Evolutionary conservation across 495 filamentous ascomycete species (phyloP), one percentile per base, ranked within the genome.

Genomic region (Trichoderma gamsii): DNA sequence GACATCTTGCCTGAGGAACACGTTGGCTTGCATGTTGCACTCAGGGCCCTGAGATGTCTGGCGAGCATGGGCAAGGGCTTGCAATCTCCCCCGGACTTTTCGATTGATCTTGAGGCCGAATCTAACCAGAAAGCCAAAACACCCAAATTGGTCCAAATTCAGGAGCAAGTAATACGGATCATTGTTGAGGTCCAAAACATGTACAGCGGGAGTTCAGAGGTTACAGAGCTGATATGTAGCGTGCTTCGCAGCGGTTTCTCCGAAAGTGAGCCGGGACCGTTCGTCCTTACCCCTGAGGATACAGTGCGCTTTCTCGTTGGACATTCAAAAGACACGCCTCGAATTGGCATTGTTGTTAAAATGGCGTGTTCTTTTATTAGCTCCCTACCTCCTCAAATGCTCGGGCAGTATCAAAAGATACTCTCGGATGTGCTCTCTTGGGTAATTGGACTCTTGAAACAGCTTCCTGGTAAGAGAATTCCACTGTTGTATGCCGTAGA

Each of bases 161-260:
- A 79, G 32, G n/a, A 68, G 76, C 69, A 82, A 63, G 86, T 93
- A 70, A 82, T 90, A 70, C 75, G 75, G 15, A 77, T 84, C 29
- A 78, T 91, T 32, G 72, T 76, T 13, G 72, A 77, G n/a, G 71
- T 84, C 6, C 77, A 86, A 71, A 75, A 81, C 2, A 78, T 84
- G 29, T 87, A 92, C 69, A 81, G 81, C 4, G 75, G 82, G 65
- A 86, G 88, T 69, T 84, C 86, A 43, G 88, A 90, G 59, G 85
- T 94, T 21, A 85, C 93, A 23, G 92, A 95, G 73, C 84, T 85
- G 29, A 86, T 87, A 27, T 96, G 92, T 77, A 84, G 85, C 69
- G 87, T 96, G 41, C 80, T 94, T 66, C 87, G 88, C 68, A 85
- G 88, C 21, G 93, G 93, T 0, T 94, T 91, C 72, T 88, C 88